Conservation (phyloP, 202 grass and related monocot species). For the Miscanthus sacchariflorus region DNA sequence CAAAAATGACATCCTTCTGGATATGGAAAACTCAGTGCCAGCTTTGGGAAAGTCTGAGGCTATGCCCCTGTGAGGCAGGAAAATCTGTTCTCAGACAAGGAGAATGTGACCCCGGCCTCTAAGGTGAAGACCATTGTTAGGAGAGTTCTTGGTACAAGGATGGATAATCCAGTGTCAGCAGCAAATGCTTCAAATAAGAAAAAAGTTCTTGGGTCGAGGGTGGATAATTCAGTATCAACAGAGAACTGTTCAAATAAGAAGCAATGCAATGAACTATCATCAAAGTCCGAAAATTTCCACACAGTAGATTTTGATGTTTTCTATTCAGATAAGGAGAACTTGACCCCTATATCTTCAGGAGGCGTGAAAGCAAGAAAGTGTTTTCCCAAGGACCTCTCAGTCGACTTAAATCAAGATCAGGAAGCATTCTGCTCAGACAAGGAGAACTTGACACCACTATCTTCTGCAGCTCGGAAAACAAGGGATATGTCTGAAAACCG, state of each 20-base stretch:
- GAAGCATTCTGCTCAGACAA: conserved; percentile 63
- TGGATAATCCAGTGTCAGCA: conserved; percentile 42
- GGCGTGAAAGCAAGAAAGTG: conserved; percentile 53
- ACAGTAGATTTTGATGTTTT: conserved; percentile 57
- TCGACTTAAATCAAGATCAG: conserved; percentile 43
- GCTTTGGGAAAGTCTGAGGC: conserved; percentile 34
- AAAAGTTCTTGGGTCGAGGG: conserved; percentile 59
- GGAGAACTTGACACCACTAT: conserved; percentile 60
- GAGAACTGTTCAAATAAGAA: conserved; percentile 42
- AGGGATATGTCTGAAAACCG: conserved; percentile 52
- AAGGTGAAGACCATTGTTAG: conserved; percentile 49
- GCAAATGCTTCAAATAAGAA: conserved; percentile 43
- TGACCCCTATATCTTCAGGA: conserved; percentile 62
- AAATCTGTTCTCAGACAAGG: conserved; percentile 59
- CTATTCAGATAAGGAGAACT: conserved; percentile 82
- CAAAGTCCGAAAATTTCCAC: conserved; percentile 46
- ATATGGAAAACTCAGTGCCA: conserved; percentile 46
- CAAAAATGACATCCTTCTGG: conserved; percentile 36
- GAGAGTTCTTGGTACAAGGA: conserved; percentile 62
- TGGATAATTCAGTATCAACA: conserved; percentile 41
- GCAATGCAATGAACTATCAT: conserved; percentile 34
- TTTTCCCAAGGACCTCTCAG: conserved; percentile 30
- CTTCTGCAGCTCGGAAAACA: conserved; percentile 42
- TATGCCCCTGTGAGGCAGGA: conserved; percentile 36
- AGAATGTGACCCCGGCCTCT: conserved; percentile 65